Conservation (phyloP, 2,329 filamentous ascomycete species). For the Ilyonectria mors-panacis region DNA sequence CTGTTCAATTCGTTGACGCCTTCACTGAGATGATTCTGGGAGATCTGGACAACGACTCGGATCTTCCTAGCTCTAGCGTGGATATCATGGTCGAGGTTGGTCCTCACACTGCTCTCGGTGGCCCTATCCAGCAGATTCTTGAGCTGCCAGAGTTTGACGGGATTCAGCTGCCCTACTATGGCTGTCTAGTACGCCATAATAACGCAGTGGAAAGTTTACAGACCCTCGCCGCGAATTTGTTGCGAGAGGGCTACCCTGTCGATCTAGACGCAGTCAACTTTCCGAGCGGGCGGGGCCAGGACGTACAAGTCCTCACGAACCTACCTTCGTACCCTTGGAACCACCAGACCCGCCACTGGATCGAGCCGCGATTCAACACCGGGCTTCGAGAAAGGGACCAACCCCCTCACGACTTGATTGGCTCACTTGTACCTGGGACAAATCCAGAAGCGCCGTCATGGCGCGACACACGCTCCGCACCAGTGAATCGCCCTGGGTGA, state of each 20-base stretch:
- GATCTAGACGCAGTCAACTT: constrained; percentile 2
- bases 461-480: too few relatives aligned
- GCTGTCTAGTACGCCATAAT: neutral
- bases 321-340: constrained; percentile 13
- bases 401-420: constrained; percentile 3
- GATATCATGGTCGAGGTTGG: constrained; percentile 18
- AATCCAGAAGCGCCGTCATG: too few relatives aligned
- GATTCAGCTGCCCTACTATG: neutral
- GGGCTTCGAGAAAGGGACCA: neutral
- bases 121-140: constrained; percentile 11
- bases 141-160: constrained; percentile 3
- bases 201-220: neutral
- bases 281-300: neutral
- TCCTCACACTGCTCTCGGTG: constrained; percentile 3
- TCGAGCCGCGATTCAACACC: neutral
- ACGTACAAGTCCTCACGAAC: neutral
- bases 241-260: neutral
- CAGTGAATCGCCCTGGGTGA: constrained; percentile 9
- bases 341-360: neutral
- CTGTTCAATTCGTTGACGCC: neutral
- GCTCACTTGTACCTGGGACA: neutral
- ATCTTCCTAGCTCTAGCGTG: neutral
- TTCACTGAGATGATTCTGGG: neutral
- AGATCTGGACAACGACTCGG: neutral
- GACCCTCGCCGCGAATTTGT: neutral